Evolutionary conservation across 192 early-diverging fungal genomes (phyloP), one percentile per base, ranked within the genome.

Genomic region (Coemansia sp.): DNA sequence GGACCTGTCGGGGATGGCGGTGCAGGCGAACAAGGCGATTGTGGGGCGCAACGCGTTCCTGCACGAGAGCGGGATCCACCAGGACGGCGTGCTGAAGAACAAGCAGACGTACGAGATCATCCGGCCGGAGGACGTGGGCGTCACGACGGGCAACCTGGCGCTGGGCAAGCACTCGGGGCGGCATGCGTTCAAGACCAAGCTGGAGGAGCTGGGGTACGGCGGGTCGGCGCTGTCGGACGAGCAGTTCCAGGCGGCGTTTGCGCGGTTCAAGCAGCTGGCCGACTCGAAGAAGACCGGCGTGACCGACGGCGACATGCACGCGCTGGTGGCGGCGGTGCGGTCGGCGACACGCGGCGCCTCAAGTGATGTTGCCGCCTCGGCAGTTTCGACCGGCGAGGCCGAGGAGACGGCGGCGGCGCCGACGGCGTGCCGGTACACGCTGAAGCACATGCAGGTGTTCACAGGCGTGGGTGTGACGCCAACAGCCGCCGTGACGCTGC

Each of bases 1-100:
- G 18, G 85, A 86, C 37, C 84, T 91, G 30, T 91, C 92, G 3
- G 95, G 95, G 18, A 95, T 98, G 93, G 70, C 85, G n/a, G 88
- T 98, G 41, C 95, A 98, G 70, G 85, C 93, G 24, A 98, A 98
- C 85, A 98, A 98, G 81, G 94, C 95, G 41, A 98, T 98, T 65
- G 95, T 98, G 38, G 95, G 95, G 23, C 85, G 88, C 53, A 98
- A 98, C 62, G 95, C 95, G 19, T 98, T 98, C 59, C 80, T 93
- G 66, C 95, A 98, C 71, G 94, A 98, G 81, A 93, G 91, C 59
- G 95, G 95, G 27, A 98, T 98, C 73, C 95, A 98, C 74, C 95
- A 98, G 72, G 95, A 98, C 73, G 95, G 95, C 54, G 89, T 98
- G 53, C 85, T 98, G 49, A 98, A 98, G 80, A 86, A 96, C 82